Evolutionary conservation across 1,284 basidiomycete species (phyloP).

Genomic region (Trametes hirsuta): DNA sequence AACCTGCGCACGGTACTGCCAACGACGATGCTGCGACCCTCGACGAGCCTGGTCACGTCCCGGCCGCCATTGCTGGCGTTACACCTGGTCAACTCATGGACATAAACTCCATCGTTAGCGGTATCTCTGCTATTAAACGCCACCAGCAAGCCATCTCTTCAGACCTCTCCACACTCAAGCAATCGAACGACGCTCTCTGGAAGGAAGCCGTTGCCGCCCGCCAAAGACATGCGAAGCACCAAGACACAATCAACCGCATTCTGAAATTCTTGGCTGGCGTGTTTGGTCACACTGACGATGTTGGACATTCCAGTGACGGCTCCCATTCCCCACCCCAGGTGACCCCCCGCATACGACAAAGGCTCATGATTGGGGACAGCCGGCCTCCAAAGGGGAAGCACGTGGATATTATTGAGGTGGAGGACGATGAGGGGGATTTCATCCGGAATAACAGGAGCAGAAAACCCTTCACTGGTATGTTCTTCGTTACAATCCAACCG

Average conservation of each 20-base stretch:
- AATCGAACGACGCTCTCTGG: constrained; percentile 90
- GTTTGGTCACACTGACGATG: constrained; percentile 67
- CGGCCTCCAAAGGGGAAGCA: constrained; percentile 37
- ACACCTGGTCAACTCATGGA: constrained; percentile 64
- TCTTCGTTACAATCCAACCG: not conserved
- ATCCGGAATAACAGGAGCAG: constrained; percentile 8
- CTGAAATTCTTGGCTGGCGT: constrained; percentile 93
- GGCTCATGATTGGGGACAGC: constrained; percentile 72
- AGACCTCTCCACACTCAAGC: constrained; percentile 88
- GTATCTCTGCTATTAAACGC: constrained; percentile 87
- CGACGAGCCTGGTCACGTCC: constrained; percentile 31
- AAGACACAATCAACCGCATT: constrained; percentile 97
- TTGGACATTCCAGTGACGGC: constrained; percentile 49
- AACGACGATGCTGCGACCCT: constrained; percentile 31
- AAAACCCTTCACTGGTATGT: constrained; percentile 27
- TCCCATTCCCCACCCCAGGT: constrained; percentile 43
- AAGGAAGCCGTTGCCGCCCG: constrained; percentile 84
- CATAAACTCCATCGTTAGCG: constrained; percentile 76
- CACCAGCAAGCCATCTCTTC: constrained; percentile 90
- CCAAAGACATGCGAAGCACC: constrained; percentile 87
- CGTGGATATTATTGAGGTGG: constrained; percentile 42
- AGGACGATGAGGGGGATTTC: constrained; percentile 40
- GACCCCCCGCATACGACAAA: constrained; percentile 53
- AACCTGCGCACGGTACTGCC: constrained; percentile 36
- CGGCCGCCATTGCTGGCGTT: constrained; percentile 29